Base-by-base conservation (phyloP, 257 asterid species). In the Eucommia ulmoides region DNA sequence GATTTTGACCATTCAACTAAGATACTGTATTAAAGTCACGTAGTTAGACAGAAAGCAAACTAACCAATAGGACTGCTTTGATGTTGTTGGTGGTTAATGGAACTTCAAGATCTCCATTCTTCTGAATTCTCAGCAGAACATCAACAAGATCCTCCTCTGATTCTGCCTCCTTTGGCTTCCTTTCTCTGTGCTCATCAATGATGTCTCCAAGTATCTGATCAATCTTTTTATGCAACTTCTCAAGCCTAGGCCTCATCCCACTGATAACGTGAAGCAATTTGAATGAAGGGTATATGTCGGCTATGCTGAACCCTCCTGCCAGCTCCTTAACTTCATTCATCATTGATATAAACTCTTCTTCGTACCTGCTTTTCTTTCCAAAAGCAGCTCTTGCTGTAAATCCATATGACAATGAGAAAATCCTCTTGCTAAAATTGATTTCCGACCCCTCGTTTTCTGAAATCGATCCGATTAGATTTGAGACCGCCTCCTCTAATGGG, bases 121-220 rank as follows among this genome's bases (percentile, higher is more conserved):
- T 53, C 58, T 66, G 61, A 21, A 67, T 24, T 24, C 71, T 64
- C 23, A 72, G 65, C 20, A 72, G 58, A 33, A 72, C 74, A 49
- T 72, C 78, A 9, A 67, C 61, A 17, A 72, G 25, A 56, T 72
- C 78, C 44, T 49, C 62, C 8, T 51, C 61, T 1, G 41, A 41
- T 61, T 3, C 50, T 51, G 11, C 51, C 42, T 16, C 58, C 22
- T 14, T 38, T 19, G 50, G 41, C 6, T 12, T 21, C 19, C 23
- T 53, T 14, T 7, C 17, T 45, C 26, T 54, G 20, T 61, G 73
- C 19, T 61, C 68, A 4, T 55, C 26, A 14, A 49, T 7, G 11
- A 60, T 55, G 15, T 15, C 38, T 20, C 52, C 67, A 33, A 59
- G 45, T 17, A 66, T 20, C 9, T 19, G n/a, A 41, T 60, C 67